Evolutionary conservation across 2,329 filamentous ascomycete species (phyloP).

Genomic region (Amylocarpus encephaloides): DNA sequence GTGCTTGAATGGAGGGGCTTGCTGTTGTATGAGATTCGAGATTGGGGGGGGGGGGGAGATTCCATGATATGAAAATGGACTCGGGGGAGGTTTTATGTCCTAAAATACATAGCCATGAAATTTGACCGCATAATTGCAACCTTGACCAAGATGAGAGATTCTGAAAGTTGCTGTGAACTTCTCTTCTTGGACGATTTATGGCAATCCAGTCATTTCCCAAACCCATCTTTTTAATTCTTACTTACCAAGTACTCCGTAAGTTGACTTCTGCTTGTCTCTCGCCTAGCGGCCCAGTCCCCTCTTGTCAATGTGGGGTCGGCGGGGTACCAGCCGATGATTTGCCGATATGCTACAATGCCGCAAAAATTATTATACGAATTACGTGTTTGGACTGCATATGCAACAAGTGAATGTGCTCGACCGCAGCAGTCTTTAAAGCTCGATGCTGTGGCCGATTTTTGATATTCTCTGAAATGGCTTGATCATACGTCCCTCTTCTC

Average conservation of each 20-base stretch:
- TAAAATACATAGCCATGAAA: no score
- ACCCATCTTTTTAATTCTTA: no score
- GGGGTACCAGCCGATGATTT: not conserved
- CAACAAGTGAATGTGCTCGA: not conserved
- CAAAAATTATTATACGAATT: not conserved
- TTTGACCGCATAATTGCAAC: no score
- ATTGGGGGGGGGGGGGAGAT: no score
- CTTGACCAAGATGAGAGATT: no score
- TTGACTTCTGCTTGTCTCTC: not conserved
- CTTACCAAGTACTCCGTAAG: no score
- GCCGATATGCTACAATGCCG: not conserved
- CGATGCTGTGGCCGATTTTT: not conserved
- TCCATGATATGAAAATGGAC: no score
- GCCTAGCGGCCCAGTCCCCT: not conserved
- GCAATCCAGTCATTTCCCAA: no score
- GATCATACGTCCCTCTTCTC: not conserved
- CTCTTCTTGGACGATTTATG: no score
- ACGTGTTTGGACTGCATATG: not conserved
- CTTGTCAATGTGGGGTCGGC: not conserved
- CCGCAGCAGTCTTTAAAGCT: not conserved
- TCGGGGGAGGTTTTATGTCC: no score
- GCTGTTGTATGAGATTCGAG: not conserved
- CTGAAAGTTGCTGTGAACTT: no score
- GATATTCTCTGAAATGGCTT: conserved; percentile 4
- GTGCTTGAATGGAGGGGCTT: not conserved